A percentile compares a stretch with the other conserved stretches of the same genome.
Evolutionary conservation across 2,329 filamentous ascomycete species (phyloP).

Genomic region (Cytospora schulzeri): DNA sequence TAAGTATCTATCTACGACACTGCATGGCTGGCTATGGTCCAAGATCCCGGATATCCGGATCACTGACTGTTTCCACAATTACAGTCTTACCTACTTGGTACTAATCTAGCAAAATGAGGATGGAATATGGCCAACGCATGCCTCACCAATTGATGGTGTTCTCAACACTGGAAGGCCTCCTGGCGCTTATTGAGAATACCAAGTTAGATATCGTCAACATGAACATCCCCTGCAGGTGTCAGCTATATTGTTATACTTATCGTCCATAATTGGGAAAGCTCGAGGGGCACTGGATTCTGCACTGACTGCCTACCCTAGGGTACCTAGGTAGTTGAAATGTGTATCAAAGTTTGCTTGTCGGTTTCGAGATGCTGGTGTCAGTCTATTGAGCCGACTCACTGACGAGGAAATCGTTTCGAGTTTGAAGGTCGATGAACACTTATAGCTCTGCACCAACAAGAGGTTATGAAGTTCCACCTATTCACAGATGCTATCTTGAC

Average conservation of each 20-base stretch:
- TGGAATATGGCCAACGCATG: constrained; percentile 2
- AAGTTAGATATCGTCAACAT: neutral
- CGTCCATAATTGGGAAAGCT: constrained; percentile 7
- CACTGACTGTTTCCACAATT: constrained; percentile 9
- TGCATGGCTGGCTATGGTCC: constrained; percentile 8
- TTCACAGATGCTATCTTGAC: no score
- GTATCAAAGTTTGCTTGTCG: neutral
- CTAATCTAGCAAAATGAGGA: neutral
- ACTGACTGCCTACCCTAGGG: no score
- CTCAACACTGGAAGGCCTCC: constrained; percentile 10
- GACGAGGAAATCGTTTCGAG: constrained; percentile 2
- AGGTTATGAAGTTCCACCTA: neutral
- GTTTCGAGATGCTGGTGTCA: constrained; percentile 11
- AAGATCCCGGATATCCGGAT: neutral
- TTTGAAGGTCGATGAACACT: neutral
- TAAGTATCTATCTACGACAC: constrained; percentile 8
- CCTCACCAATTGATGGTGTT: constrained; percentile 5
- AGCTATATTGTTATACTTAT: neutral
- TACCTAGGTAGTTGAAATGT: constrained; percentile 1
- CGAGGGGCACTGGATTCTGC: neutral
- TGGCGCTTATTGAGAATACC: neutral
- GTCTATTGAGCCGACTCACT: neutral
- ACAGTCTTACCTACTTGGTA: constrained; percentile 1
- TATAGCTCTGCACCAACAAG: neutral
- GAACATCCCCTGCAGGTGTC: neutral